These are phyloP conservation scores for Polytrichum commune DNA, from an alignment of 225 moss, liverwort and hornwort genomes.

Conservation along the genomic window DNA sequence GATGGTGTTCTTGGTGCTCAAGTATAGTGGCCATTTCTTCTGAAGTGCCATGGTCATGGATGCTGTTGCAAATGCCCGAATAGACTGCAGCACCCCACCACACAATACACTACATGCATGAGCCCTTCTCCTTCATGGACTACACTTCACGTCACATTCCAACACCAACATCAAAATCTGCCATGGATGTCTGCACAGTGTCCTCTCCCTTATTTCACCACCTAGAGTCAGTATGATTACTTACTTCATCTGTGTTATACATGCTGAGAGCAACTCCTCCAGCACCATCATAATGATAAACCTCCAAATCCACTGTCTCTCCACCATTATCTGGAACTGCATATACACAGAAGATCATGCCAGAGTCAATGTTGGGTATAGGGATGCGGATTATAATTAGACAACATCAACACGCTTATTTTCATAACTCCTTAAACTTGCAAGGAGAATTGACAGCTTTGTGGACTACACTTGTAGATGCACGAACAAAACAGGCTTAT, in stretches of 20 bases:
- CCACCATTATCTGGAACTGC: slow-evolving; percentile 72
- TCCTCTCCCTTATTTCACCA: background rate
- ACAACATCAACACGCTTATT: background rate
- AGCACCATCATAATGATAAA: slow-evolving; percentile 68
- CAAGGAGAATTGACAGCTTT: no score
- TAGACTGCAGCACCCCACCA: slow-evolving; percentile 36
- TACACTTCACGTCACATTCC: no score
- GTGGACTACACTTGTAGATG: no score
- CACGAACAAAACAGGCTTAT: no score
- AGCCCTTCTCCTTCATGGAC: no score
- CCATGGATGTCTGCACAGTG: no score
- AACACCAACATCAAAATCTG: background rate
- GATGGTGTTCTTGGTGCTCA: slow-evolving; percentile 92
- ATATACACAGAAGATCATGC: background rate
- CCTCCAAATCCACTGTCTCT: slow-evolving; percentile 58
- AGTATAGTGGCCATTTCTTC: slow-evolving; percentile 84
- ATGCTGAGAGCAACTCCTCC: slow-evolving; percentile 82
- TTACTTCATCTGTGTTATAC: slow-evolving; percentile 95
- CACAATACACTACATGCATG: no score
- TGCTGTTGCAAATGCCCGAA: slow-evolving; percentile 67
- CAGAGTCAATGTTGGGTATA: background rate
- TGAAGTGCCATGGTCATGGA: slow-evolving; percentile 73
- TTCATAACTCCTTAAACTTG: slow-evolving; percentile 4
- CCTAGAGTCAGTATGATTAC: background rate
- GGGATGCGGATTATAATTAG: background rate